Conservation (phyloP, 345 rosid genomes). For the Syzygium aqueum region DNA sequence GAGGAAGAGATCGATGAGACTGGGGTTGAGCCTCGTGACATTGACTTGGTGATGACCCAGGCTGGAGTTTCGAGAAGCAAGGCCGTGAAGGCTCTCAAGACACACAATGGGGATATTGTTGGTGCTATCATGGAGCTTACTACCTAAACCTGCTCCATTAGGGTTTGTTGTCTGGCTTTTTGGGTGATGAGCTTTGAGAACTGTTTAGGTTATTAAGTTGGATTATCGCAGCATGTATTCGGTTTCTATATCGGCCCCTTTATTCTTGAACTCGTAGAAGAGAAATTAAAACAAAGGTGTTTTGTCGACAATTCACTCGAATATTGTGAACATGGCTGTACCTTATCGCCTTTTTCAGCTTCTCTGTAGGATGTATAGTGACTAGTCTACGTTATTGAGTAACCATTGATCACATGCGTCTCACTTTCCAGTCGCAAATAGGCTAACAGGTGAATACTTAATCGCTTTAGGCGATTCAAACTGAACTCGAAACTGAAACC, state of each 20-base stretch:
- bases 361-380: not conserved
- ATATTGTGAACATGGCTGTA: not conserved
- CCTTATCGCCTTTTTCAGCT: not conserved
- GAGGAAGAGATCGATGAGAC: constrained; percentile 72
- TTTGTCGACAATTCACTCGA: not conserved
- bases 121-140: constrained; percentile 93
- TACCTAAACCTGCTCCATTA: constrained; percentile 18
- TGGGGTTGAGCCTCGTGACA: constrained; percentile 71
- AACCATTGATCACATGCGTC: not conserved
- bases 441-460: not conserved
- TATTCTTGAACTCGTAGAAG: not conserved
- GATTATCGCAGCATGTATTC: not conserved
- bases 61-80: constrained; percentile 63
- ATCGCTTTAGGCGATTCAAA: not conserved
- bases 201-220: not conserved
- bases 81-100: constrained; percentile 76
- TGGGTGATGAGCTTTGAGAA: not conserved
- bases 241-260: not conserved
- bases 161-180: not conserved
- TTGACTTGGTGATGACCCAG: constrained; percentile 81
- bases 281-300: not conserved
- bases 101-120: constrained; percentile 68
- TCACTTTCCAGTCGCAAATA: not conserved
- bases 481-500: not conserved
- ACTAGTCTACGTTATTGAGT: not conserved